Conservation (phyloP, 1,139 yeast genomes). For the Wickerhamiella infanticola region DNA sequence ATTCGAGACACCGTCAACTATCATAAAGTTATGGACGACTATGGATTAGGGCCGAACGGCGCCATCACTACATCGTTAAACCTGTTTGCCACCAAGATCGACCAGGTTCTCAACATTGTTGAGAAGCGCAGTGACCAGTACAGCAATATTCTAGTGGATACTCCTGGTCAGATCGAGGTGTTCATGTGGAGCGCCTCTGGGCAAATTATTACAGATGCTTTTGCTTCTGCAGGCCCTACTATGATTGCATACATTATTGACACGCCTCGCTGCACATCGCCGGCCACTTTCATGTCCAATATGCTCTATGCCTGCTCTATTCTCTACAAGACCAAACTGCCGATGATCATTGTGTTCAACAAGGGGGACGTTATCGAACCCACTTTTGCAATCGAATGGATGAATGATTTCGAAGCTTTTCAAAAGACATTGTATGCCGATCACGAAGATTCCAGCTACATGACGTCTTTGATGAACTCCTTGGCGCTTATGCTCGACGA, state of each 20-base stretch:
- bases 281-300: slow-evolving; percentile 93
- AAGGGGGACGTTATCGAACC: slow-evolving; percentile 82
- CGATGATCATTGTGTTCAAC: slow-evolving; percentile 93
- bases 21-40: slow-evolving; percentile 83
- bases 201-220: slow-evolving; percentile 87
- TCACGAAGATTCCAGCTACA: slow-evolving; percentile 77
- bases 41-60: slow-evolving; percentile 93
- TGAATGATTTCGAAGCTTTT: slow-evolving; percentile 89
- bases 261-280: slow-evolving; percentile 86
- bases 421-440: slow-evolving; percentile 55
- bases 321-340: slow-evolving; percentile 85
- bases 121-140: slow-evolving; percentile 55
- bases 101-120: slow-evolving; percentile 76
- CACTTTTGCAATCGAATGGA: slow-evolving; percentile 88
- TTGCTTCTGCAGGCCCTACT: slow-evolving; percentile 92
- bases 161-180: slow-evolving; percentile 98
- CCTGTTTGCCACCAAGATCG: slow-evolving; percentile 85
- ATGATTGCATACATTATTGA: slow-evolving; percentile 92
- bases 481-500: slow-evolving; percentile 95
- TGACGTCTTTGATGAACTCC: slow-evolving; percentile 85
- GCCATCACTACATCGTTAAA: slow-evolving; percentile 93
- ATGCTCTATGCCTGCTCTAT: slow-evolving; percentile 98
- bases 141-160: slow-evolving; percentile 72
- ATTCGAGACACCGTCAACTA: slow-evolving; percentile 93
- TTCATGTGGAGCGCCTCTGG: slow-evolving; percentile 91